Conservation (phyloP, 768 basidiomycete species). For the Pleurotus giganteus region DNA sequence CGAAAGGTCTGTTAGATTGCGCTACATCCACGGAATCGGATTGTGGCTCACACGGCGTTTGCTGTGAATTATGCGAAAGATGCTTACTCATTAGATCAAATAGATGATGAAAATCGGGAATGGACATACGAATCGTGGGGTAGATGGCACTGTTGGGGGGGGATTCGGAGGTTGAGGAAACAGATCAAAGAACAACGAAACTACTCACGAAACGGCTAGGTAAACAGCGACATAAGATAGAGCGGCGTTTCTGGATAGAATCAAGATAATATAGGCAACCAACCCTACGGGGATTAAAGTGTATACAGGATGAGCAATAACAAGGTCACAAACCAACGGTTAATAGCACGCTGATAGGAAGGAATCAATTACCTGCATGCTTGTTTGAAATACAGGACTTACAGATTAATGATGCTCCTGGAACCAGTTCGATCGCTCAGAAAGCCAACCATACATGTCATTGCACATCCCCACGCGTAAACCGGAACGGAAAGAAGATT, state of each 20-base stretch:
- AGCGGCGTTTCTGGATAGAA: constrained; percentile 54
- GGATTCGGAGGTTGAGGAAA: not conserved
- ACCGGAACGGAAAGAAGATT: constrained; percentile 79
- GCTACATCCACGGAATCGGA: not conserved
- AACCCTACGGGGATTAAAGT: constrained; percentile 30
- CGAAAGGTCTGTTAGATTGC: constrained; percentile 16
- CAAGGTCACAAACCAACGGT: constrained; percentile 20
- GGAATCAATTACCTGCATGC: constrained; percentile 1
- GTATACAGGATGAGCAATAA: not conserved
- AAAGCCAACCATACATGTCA: constrained; percentile 62
- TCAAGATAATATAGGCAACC: constrained; percentile 66
- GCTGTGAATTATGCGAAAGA: constrained; percentile 23
- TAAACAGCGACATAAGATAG: constrained; percentile 74
- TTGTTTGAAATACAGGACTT: constrained; percentile 17
- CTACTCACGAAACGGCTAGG: constrained; percentile 64
- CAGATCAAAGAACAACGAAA: not conserved
- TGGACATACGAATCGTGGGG: constrained; percentile 51
- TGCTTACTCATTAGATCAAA: not conserved
- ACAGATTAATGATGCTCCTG: constrained; percentile 63
- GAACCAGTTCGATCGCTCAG: constrained; percentile 59
- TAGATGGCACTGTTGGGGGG: constrained; percentile 46
- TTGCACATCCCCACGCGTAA: constrained; percentile 68
- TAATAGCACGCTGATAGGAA: constrained; percentile 21
- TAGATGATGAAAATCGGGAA: not conserved
- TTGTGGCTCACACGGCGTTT: constrained; percentile 45